Evolutionary conservation across 805 yeast genomes (phyloP), one percentile per base, ranked within the genome.

Genomic region (Metschnikowia borealis): DNA sequence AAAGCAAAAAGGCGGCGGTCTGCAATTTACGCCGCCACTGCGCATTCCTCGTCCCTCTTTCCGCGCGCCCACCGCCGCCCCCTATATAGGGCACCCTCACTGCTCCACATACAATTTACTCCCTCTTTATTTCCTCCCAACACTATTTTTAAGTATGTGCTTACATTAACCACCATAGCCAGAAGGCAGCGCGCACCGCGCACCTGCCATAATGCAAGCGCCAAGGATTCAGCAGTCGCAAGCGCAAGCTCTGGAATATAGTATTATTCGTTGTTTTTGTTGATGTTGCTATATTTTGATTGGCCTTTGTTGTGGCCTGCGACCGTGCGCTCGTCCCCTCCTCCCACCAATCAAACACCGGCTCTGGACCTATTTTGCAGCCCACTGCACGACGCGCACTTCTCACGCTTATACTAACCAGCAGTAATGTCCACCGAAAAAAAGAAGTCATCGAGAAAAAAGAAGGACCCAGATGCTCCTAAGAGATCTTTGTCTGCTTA

Each of bases 401-500:
- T 31, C n/a, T n/a, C 21, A 39, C 34, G 43, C 43, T 29, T 39
- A 39, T 51, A 51, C 54, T 51, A 51, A 51, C 51, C 33, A 14
- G 13, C 29, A 52, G 55, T 39, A 47, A 54, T 58, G 61, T 58
- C 61, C 38, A 58, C 74, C 53, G 78, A 74, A 62, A 74, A 67
- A 61, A 73, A 70, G 66, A 74, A 68, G 59, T 51, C 74, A 48
- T 62, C 73, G 50, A 73, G 78, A 71, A 73, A 73, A 65, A 74
- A 73, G 76, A 74, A 74, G 78, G 96, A 89, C 73, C 96, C 99
- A 78, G 91, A 92, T 73, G 99, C 99, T 59, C 99, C 99, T 72
- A 94, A 94, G 89, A 89, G 98, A 75, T 89, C 97, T 23, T 78
- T 94, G 69, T 89, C 97, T 54, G 97, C 98, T 45, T 94, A 92